Conservation (phyloP, 2,329 filamentous ascomycete genomes). For the Scytalidium sp. region DNA sequence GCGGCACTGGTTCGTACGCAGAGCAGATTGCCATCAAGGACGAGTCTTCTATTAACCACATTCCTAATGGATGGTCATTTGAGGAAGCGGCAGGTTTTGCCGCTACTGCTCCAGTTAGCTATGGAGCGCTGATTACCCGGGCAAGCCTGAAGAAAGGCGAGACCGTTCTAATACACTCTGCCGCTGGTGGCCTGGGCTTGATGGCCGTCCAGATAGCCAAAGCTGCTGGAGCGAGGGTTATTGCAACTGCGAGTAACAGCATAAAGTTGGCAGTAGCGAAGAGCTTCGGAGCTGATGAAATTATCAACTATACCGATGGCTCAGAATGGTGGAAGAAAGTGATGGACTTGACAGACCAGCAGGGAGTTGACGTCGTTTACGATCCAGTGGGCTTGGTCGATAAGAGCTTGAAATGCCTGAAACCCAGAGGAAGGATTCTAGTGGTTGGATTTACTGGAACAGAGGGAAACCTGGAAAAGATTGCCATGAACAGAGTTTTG, state of each 20-base stretch:
- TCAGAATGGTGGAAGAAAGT: constrained; percentile 49
- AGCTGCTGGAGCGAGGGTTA: constrained; percentile 48
- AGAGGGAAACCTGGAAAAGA: constrained; percentile 48
- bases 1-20: constrained; percentile 47
- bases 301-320: constrained; percentile 37
- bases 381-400: constrained; percentile 57
- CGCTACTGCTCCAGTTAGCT: constrained; percentile 51
- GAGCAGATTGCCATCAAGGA: constrained; percentile 43
- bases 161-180: constrained; percentile 52
- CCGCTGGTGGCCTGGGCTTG: constrained; percentile 52
- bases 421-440: constrained; percentile 50
- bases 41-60: constrained; percentile 32
- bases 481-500: constrained; percentile 52
- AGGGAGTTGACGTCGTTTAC: constrained; percentile 55
- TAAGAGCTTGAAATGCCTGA: constrained; percentile 50
- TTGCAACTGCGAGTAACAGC: constrained; percentile 47
- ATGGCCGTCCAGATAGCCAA: constrained; percentile 55
- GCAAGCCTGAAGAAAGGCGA: constrained; percentile 41
- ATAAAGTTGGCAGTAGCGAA: constrained; percentile 41
- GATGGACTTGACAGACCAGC: constrained; percentile 40
- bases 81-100: constrained; percentile 50
- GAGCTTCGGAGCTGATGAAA: constrained; percentile 36
- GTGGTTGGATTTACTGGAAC: constrained; percentile 57
- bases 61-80: constrained; percentile 44
- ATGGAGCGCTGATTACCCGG: constrained; percentile 43